Evolutionary conservation across 2,329 filamentous ascomycete genomes (phyloP), one percentile per base, ranked within the genome.

Genomic region (Curvularia eragrostidis): DNA sequence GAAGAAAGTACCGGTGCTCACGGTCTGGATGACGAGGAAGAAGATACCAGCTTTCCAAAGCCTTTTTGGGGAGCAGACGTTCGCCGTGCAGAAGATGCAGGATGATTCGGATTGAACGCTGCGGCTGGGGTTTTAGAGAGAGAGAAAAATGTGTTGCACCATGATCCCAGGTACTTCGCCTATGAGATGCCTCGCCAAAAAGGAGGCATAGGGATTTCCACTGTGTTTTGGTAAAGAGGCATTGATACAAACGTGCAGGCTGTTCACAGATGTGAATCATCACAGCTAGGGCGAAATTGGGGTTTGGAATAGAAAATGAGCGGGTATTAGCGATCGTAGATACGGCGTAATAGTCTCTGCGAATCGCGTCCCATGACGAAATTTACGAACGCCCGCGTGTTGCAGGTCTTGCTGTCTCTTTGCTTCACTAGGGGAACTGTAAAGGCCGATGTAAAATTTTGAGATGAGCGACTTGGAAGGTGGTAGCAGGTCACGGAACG

Each of bases 11-110:
- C 66, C 67, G 0, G 62, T 70, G 10, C 46, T 70, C 2, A 69
- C 66, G 1, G 52, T 68, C 1, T 70, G 68, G 68, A 55, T 70
- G 44, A 64, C 62, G 15, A 65, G 48, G 52, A 65, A 50, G 39
- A 50, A 30, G 26, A 62, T 69, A 38, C 43, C 57, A 2, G 59
- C 46, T 7, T 67, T 69, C 32, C 54, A 48, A 32, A 54, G 58
- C 2, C 61, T 51, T 7, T 69, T 69, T 50, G 66, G 66, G 18
- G 66, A 69, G 48, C 58, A 68, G 21, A 38, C 41, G 19, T 56
- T 66, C n/a, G 7, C 21, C 0, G 65, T 65, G 12, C 42, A 48
- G 34, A 55, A 19, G 15, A 10, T 59, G 19, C 43, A 41, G 19
- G 19, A 46, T 19, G 54, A 64, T 10, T 39, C 48, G 23, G 52